Evolutionary conservation across 768 basidiomycete genomes (phyloP).

Genomic region (Dictyophora rubrovolvata): DNA sequence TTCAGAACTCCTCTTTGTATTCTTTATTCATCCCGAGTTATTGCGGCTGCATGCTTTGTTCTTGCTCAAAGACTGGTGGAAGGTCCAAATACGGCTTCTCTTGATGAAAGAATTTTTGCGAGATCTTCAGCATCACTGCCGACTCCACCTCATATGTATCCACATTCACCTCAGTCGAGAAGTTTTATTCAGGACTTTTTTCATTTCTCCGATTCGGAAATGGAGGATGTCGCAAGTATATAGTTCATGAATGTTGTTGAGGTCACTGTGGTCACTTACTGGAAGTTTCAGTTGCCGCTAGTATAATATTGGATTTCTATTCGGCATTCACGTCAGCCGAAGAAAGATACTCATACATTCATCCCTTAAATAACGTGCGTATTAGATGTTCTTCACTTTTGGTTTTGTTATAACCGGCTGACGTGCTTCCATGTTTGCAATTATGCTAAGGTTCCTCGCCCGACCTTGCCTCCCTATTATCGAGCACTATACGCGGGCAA

Average conservation of each 20-base stretch:
- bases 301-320: constrained; percentile 67
- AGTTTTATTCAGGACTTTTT: constrained; percentile 62
- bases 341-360: constrained; percentile 38
- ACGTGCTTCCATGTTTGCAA: constrained; percentile 2
- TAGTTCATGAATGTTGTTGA: not conserved
- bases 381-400: not conserved
- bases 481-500: constrained; percentile 16
- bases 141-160: constrained; percentile 71
- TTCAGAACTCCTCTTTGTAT: constrained; percentile 74
- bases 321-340: constrained; percentile 43
- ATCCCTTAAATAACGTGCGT: constrained; percentile 21
- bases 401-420: constrained; percentile 31
- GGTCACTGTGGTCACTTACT: not conserved
- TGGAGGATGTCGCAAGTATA: constrained; percentile 50
- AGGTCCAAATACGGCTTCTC: constrained; percentile 61
- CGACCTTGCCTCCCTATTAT: constrained; percentile 13
- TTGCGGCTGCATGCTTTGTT: constrained; percentile 69
- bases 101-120: constrained; percentile 60
- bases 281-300: constrained; percentile 42
- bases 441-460: constrained; percentile 19
- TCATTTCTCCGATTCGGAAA: constrained; percentile 48
- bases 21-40: constrained; percentile 55
- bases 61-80: constrained; percentile 65
- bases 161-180: constrained; percentile 58
- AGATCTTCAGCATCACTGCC: constrained; percentile 59